Evolutionary conservation across 164 flowering plant species (phyloP), one percentile per base, ranked within the genome.

Genomic region (Aristolochia californica): DNA sequence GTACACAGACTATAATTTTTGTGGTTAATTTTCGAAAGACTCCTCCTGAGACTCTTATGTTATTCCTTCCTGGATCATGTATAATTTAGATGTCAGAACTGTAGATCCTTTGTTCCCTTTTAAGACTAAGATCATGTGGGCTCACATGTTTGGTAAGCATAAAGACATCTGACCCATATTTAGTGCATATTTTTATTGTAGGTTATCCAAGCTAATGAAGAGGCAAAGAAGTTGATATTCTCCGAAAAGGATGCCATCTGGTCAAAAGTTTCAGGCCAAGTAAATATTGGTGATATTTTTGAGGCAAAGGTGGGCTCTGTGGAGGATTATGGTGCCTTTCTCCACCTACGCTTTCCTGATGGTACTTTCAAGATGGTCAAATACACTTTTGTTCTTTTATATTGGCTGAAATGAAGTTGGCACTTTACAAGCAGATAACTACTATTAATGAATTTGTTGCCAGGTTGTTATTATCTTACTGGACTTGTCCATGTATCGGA

Each of bases 401-500:
- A 0, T 49, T 43, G 54, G 54, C 14, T 45, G n/a, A 44, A 27
- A 15, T 44, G 15, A 9, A 23, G 52, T 43, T 15, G 30, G 38
- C 11, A 34, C 26, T 4, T 23, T 23, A 53, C 4, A 48, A 44
- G 47, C 18, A 48, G 17, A 16, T 38, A 43, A 56, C 1, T 62
- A 43, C 26, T 49, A 30, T 63, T 22, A 21, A 57, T 63, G 44
- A 43, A 65, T 53, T 65, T 25, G 65, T 48, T 28, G 72, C 70
- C 82, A 88, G 98, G 96, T 43, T 55, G 59, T 13, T 82, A 83
- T 78, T 82, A 83, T 77, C 80, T 91, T 53, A 91, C 93, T 58
- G 98, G 96, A 57, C 81, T 88, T 21, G 86, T 91, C 40, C 98
- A 88, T 71, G 73, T 87, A 50, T 88, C 95, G 1, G 98, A 91